These are phyloP conservation scores for Pseudogymnoascus sp. DNA, from an alignment of 2,329 filamentous ascomycete genomes.

Conservation along the genomic window DNA sequence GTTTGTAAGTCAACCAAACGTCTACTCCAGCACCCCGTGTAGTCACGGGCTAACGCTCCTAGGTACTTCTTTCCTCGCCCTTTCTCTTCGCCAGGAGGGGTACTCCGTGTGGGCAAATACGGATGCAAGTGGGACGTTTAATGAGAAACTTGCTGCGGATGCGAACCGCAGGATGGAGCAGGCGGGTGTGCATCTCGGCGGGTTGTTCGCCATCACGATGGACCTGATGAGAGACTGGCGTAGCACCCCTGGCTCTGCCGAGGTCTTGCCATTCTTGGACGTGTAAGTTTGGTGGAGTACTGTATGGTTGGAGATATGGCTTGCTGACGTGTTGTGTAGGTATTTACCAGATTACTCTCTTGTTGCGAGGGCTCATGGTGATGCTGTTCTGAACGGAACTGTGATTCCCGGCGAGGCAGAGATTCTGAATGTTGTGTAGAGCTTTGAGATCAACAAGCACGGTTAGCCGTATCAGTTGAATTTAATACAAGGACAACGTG, in stretches of 20 bases:
- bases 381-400: slow-evolving; percentile 53
- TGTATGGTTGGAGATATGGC: neutral
- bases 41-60: slow-evolving; percentile 2
- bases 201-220: slow-evolving; percentile 25
- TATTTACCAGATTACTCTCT: slow-evolving; percentile 60
- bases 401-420: slow-evolving; percentile 46
- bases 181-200: slow-evolving; percentile 52
- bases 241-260: slow-evolving; percentile 39
- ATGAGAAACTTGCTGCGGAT: slow-evolving; percentile 51
- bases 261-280: slow-evolving; percentile 58
- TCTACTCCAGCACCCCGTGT: neutral
- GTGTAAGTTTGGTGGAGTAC: slow-evolving; percentile 28
- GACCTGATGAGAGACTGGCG: slow-evolving; percentile 26
- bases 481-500: neutral
- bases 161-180: slow-evolving; percentile 60
- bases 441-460: neutral
- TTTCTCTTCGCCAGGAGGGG: slow-evolving; percentile 63
- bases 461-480: neutral
- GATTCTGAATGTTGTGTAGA: slow-evolving; percentile 12
- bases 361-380: slow-evolving; percentile 53
- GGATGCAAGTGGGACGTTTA: slow-evolving; percentile 63
- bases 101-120: slow-evolving; percentile 69
- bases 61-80: slow-evolving; percentile 62
- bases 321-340: slow-evolving; percentile 16
- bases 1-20: slow-evolving; percentile 45